Conservation (phyloP, 2,329 filamentous ascomycete species). For the Fusarium sp. region DNA sequence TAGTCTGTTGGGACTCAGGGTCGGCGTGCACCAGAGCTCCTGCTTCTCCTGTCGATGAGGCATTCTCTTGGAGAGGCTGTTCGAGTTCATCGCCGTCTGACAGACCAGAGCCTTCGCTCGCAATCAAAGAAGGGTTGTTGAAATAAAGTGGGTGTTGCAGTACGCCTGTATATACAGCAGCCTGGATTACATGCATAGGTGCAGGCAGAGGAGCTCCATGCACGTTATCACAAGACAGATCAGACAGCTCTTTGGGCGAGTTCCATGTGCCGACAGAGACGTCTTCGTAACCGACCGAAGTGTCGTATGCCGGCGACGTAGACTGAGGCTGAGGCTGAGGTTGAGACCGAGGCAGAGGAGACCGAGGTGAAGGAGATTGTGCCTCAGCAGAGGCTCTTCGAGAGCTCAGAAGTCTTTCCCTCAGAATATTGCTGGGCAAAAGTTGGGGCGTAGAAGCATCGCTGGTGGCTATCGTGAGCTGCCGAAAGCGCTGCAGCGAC, state of each 20-base stretch:
- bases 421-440: conserved; percentile 2
- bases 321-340: neutral
- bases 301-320: neutral
- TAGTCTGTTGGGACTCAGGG: neutral
- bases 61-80: neutral
- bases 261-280: conserved; percentile 13
- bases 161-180: neutral
- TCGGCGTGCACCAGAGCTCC: neutral
- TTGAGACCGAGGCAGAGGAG: too few species aligned
- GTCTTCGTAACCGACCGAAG: neutral
- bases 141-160: neutral
- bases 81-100: neutral
- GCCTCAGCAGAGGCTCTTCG: neutral
- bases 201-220: conserved; percentile 24
- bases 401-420: neutral
- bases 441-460: neutral
- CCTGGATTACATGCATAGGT: conserved; percentile 37
- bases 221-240: neutral
- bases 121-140: conserved; percentile 14
- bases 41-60: too few species aligned
- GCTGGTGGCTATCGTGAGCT: neutral
- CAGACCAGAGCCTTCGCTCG: conserved; percentile 15
- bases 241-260: conserved; percentile 1
- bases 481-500: conserved; percentile 8
- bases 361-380: neutral